Percentiles rank a stretch among this genome's conserved stretches.
Conservation (phyloP, 208 protist species). For the Wallacemonas sp. region DNA sequence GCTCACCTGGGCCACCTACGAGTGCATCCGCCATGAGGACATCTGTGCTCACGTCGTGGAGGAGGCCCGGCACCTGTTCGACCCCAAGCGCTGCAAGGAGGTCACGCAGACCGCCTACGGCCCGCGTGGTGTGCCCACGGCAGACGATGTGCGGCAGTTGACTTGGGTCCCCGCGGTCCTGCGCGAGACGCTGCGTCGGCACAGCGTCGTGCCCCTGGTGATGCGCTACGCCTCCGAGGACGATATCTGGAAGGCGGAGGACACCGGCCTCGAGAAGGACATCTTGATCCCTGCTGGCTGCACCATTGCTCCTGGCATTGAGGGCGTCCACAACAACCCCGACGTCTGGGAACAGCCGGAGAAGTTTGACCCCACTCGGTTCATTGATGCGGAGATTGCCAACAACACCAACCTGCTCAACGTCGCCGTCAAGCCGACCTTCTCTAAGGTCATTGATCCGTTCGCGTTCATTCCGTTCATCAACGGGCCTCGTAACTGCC, state of each 20-base stretch:
- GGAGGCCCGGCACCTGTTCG: constrained; percentile 75
- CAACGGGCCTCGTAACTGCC: constrained; percentile 92
- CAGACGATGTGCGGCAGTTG: constrained; percentile 62
- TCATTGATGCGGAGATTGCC: constrained; percentile 76
- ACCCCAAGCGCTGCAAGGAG: constrained; percentile 55
- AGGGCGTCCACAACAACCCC: constrained; percentile 79
- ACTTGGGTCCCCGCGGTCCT: constrained; percentile 79
- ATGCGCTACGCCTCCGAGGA: constrained; percentile 81
- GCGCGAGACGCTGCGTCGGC: constrained; percentile 83
- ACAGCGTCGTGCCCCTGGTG: constrained; percentile 88
- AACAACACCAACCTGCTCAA: constrained; percentile 74
- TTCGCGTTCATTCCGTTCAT: constrained; percentile 94
- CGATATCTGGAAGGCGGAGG: constrained; percentile 65
- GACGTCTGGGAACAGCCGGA: constrained; percentile 83
- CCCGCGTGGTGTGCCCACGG: constrained; percentile 56
- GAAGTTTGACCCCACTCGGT: constrained; percentile 80
- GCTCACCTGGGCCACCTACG: constrained; percentile 91
- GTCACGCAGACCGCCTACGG: constrained; percentile 68
- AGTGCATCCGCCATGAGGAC: constrained; percentile 64
- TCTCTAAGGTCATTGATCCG: constrained; percentile 76
- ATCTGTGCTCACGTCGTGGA: constrained; percentile 51
- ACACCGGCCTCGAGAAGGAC: constrained; percentile 78
- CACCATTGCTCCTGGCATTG: constrained; percentile 78
- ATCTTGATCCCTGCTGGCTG: constrained; percentile 75
- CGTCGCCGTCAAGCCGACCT: constrained; percentile 25